Base-by-base conservation (phyloP, 345 rosid genomes). In the Luvunga scandens region DNA sequence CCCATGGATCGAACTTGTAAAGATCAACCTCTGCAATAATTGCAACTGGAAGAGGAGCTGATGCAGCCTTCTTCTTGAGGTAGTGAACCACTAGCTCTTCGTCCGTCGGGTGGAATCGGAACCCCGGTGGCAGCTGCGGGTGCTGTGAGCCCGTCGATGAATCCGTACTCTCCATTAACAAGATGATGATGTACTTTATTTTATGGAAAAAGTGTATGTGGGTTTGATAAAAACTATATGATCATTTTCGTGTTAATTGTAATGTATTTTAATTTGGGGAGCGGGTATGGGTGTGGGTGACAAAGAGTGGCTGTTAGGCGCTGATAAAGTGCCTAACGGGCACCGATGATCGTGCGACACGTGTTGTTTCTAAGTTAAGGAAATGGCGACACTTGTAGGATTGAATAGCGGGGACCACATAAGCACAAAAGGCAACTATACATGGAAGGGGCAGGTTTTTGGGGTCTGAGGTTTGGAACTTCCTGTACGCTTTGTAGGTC, bases 1-100 rank as follows among this genome's bases (percentile, higher is more conserved):
- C 89, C 91, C 91, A 88, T 0, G 91, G 91, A 55, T 86, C 89
- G 50, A 84, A 88, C 67, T 88, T 88, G 80, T 88, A 88, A 1
- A 88, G 85, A 81, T 86, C 89, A 66, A 88, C 75, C 64, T 88
- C 91, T 64, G 89, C 86, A 60, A 88, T 88, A 63, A 88, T 86
- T 6, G 88, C 66, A 25, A 88, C 89, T 0, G 91, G 91, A 7
- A 86, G 85, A 4, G 91, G 85, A 70, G 72, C 71, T 0, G 87
- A 83, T 0, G 84, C 84, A 27, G 70, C 85, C 81, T 84, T 88
- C 89, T 76, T 83, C 3, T 86, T 81, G 9, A 88, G 91, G 70
- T 86, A 88, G 78, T 88, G 88, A 22, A 84, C 88, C 2, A 88
- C 86, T 0, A 88, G 81, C 75, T 86, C 89, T 72, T 88, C 91